Base-by-base conservation (phyloP, 495 filamentous ascomycete genomes). In the Talaromyces thailandensis region DNA sequence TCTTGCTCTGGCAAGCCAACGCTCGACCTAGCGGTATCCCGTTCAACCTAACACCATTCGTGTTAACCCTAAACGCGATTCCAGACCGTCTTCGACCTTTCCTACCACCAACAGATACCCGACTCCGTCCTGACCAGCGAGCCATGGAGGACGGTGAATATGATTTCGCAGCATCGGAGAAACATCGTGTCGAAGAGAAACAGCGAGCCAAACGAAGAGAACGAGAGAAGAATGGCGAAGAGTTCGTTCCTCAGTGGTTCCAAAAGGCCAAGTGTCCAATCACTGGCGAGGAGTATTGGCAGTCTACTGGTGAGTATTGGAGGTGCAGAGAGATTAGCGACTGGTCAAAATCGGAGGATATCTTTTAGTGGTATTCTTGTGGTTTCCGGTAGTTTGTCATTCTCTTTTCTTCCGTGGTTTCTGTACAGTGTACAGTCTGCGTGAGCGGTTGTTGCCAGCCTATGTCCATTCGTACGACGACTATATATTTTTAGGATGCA, bases 91-190 rank as follows among this genome's bases (percentile, higher is more conserved):
- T 98, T 52, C 78, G 75, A 37, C 81, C 86, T 5, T 82, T 86
- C 73, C 76, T 98, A 8, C 88, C 93, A 37, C 95, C 95, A 5
- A 98, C 94, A 0, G 94, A 98, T 71, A 94, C 93, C 7, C 81
- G 94, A 14, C 77, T 95, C 40, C 81, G 94, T 18, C 95, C 94
- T 0, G 94, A 98, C 71, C 94, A 98, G 76, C 82, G 95, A n/a
- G 94, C 94, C 0, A 98, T 98, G 94, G 94, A 98, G 71, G 92
- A 96, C 60, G 94, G 95, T 8, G 85, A 92, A 71, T 98, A 98
- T 67, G 92, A 96, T 67, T 76, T 95, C 53, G 94, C 94, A 9
- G 95, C 94, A 0, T 81, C 80, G 23, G 94, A 98, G 80, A 98
- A 98, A 82, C 93, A 95, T 68, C 82, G 95, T 9, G 83, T 98